phyloP scores from a whole-genome alignment of 1,139 yeast species.

The Kurtzmaniella quercitrusa region DNA sequence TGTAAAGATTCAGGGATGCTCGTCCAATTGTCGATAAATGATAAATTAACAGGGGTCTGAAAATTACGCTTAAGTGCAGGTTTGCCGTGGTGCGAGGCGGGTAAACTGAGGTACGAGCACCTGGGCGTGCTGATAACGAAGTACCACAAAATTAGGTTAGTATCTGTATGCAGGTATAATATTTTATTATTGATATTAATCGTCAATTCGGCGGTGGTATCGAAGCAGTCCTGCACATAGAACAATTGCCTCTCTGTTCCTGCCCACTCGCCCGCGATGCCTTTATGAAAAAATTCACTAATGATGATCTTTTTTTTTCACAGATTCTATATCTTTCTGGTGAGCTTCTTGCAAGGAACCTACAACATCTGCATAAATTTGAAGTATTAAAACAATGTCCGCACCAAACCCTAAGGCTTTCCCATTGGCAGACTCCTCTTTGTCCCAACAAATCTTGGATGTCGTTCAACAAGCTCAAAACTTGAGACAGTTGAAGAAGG shows the following conservation, averaged over 20 bases:
- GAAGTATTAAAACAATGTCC: constrained; percentile 36
- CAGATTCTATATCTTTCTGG: constrained; percentile 24
- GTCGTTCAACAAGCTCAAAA: constrained; percentile 97
- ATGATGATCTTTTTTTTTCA: constrained; percentile 4
- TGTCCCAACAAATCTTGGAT: constrained; percentile 95
- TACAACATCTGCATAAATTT: constrained; percentile 12
- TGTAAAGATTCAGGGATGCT: constrained; percentile 6
- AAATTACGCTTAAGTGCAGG: constrained; percentile 1
- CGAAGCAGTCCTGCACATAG: too few relatives aligned
- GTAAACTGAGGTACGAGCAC: constrained; percentile 5
- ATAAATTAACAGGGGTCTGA: constrained; percentile 7
- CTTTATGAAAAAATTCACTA: neutral
- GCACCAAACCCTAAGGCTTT: constrained; percentile 94
- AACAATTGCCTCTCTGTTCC: neutral
- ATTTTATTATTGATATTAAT: neutral
- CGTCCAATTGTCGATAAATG: constrained; percentile 8
- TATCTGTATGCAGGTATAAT: neutral
- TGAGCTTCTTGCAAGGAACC: constrained; percentile 71
- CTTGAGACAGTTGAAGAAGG: constrained; percentile 98
- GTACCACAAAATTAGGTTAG: constrained; percentile 2
- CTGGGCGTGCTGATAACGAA: constrained; percentile 5
- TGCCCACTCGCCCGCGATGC: constrained; percentile 1
- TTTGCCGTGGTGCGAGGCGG: neutral
- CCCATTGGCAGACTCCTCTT: constrained; percentile 95
- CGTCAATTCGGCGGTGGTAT: too few relatives aligned